Evolutionary conservation across 352 stramenopile genomes (phyloP).

Genomic region (Phytophthora sp.): DNA sequence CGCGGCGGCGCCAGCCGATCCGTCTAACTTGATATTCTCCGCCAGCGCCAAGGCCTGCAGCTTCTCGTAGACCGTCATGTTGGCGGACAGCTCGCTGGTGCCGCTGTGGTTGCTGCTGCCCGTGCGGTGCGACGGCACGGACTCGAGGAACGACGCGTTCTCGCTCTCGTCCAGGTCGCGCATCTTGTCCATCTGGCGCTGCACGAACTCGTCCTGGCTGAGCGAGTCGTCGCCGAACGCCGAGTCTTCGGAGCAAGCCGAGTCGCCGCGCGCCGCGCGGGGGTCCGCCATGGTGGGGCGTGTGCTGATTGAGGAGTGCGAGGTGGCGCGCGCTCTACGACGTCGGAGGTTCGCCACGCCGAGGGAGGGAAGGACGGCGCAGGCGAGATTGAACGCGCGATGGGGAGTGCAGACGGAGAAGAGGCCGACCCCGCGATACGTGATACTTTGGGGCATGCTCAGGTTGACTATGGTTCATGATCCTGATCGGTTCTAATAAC

Average conservation of each 20-base stretch:
- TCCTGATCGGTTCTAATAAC: background rate
- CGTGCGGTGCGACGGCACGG: constrained; percentile 28
- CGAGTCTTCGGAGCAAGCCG: constrained; percentile 53
- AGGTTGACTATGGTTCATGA: background rate
- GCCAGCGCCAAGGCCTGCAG: constrained; percentile 59
- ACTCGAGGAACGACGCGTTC: constrained; percentile 24
- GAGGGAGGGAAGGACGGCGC: constrained; percentile 9
- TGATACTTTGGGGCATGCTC: background rate
- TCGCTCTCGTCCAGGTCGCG: constrained; percentile 37
- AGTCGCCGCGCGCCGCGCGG: constrained; percentile 29
- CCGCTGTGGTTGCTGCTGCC: constrained; percentile 38
- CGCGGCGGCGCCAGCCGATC: background rate
- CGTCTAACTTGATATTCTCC: constrained; percentile 47
- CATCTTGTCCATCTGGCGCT: constrained; percentile 61
- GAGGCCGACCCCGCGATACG: background rate
- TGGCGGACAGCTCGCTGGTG: constrained; percentile 22
- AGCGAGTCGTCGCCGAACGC: constrained; percentile 58
- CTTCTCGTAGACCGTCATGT: constrained; percentile 54
- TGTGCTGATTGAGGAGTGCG: constrained; percentile 1
- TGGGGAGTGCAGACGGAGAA: constrained; percentile 21
- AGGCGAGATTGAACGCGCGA: constrained; percentile 29
- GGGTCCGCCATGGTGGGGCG: constrained; percentile 19
- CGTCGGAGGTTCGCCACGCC: constrained; percentile 22
- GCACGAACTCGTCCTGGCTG: constrained; percentile 52
- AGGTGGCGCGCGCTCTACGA: background rate